A percentile compares a stretch with the other conserved stretches of the same genome.
Conservation (phyloP, 2,329 filamentous ascomycete genomes). For the Pseudogymnoascus sp. region DNA sequence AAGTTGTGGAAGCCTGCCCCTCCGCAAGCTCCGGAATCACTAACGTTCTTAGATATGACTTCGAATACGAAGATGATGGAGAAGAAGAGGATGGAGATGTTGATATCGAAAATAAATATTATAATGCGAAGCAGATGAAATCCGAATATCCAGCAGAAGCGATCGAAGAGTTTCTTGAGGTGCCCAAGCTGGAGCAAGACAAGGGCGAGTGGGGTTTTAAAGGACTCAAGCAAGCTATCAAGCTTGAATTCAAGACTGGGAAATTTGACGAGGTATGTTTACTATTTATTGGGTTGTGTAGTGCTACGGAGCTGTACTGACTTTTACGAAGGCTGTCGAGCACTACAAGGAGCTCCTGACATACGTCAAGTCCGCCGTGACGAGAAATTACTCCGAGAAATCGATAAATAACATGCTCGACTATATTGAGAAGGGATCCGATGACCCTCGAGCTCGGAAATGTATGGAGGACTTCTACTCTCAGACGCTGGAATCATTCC, state of each 20-base stretch:
- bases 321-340: slow-evolving; percentile 59
- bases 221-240: slow-evolving; percentile 94
- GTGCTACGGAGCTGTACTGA: not conserved
- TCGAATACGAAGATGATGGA: slow-evolving; percentile 88
- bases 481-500: slow-evolving; percentile 85
- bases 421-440: slow-evolving; percentile 80
- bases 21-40: slow-evolving; percentile 12
- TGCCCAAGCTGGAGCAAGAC: slow-evolving; percentile 64
- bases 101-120: slow-evolving; percentile 98
- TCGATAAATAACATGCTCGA: slow-evolving; percentile 99
- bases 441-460: slow-evolving; percentile 60
- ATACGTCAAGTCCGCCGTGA: slow-evolving; percentile 94
- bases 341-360: slow-evolving; percentile 94
- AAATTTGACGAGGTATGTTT: slow-evolving; percentile 65
- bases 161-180: slow-evolving; percentile 82
- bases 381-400: slow-evolving; percentile 96
- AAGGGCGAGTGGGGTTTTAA: slow-evolving; percentile 99
- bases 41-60: slow-evolving; percentile 61
- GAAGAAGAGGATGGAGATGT: slow-evolving; percentile 82
- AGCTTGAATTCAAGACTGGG: slow-evolving; percentile 89
- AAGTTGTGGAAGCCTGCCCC: slow-evolving; percentile 26
- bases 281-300: not conserved
- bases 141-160: slow-evolving; percentile 76
- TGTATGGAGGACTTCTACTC: slow-evolving; percentile 96
- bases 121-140: slow-evolving; percentile 98